Evolutionary conservation across 192 early-diverging fungal species (phyloP).

Genomic region (Pilobolus umbonatus): DNA sequence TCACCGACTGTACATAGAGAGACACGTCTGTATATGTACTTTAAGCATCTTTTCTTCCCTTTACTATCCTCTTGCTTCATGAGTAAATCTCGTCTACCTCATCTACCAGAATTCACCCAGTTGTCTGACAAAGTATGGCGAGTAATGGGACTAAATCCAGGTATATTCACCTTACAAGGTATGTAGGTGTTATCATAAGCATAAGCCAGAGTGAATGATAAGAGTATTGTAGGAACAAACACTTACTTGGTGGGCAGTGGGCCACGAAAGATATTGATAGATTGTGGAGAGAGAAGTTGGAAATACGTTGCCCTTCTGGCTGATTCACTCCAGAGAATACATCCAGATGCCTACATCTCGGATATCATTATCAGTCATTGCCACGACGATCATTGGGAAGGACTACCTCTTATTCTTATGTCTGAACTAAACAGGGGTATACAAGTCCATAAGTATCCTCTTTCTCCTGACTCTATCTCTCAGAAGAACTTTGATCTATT

Average conservation of each 20-base stretch:
- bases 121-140: constrained; percentile 60
- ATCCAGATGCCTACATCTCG: constrained; percentile 49
- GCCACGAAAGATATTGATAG: constrained; percentile 59
- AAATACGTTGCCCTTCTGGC: constrained; percentile 58
- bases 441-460: constrained; percentile 13
- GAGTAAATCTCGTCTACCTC: constrained; percentile 40
- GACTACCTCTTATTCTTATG: constrained; percentile 41
- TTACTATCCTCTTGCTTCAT: constrained; percentile 33
- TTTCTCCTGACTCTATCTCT: neutral
- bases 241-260: constrained; percentile 84
- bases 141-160: constrained; percentile 74
- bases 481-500: constrained; percentile 19
- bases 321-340: constrained; percentile 44
- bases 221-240: constrained; percentile 59
- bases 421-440: constrained; percentile 21
- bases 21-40: too few relatives aligned
- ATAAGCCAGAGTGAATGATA: neutral
- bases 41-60: neutral
- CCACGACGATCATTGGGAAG: constrained; percentile 51
- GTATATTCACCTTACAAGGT: constrained; percentile 75
- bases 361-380: constrained; percentile 75
- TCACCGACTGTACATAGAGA: too few relatives aligned
- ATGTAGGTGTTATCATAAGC: neutral
- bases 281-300: constrained; percentile 71
- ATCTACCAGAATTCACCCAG: constrained; percentile 45